A percentile compares a stretch with the other conserved stretches of the same genome.
These are phyloP conservation scores for Populus hybrid DNA, from an alignment of 441 rosid species.

Conservation along the genomic window DNA sequence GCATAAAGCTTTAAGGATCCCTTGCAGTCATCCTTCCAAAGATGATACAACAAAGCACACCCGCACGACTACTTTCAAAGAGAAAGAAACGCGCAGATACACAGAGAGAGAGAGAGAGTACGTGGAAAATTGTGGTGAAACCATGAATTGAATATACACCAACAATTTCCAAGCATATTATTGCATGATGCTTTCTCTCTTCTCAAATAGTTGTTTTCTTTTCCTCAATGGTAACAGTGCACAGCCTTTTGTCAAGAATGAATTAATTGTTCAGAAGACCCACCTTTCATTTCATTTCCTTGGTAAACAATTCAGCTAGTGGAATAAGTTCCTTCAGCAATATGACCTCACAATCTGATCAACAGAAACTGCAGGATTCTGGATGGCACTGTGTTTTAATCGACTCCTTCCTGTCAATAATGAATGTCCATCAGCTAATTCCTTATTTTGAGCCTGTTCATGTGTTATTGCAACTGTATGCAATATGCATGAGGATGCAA, in stretches of 20 bases:
- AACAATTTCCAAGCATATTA: not conserved
- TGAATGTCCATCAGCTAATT: not conserved
- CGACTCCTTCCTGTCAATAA: constrained; percentile 5
- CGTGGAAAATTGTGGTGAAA: constrained; percentile 1
- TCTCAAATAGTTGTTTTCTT: not conserved
- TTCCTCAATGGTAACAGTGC: not conserved
- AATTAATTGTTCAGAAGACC: not conserved
- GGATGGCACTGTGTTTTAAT: not conserved
- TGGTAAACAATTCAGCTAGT: not conserved
- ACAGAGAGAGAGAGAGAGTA: too few relatives aligned
- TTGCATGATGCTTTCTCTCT: not conserved
- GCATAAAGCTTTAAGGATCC: too few relatives aligned
- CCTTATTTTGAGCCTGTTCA: not conserved
- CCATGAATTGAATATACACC: not conserved
- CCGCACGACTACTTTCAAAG: too few relatives aligned
- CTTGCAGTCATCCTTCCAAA: too few relatives aligned
- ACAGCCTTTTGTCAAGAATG: not conserved
- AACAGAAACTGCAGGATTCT: not conserved
- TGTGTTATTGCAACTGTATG: not conserved
- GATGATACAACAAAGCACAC: too few relatives aligned
- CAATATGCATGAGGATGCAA: not conserved
- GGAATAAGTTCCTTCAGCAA: constrained; percentile 1
- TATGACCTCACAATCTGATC: not conserved
- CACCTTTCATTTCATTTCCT: not conserved
- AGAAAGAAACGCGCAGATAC: too few relatives aligned